These are phyloP conservation scores for Pleurostoma richardsiae DNA, from an alignment of 2,329 filamentous ascomycete genomes.

Conservation along the genomic window DNA sequence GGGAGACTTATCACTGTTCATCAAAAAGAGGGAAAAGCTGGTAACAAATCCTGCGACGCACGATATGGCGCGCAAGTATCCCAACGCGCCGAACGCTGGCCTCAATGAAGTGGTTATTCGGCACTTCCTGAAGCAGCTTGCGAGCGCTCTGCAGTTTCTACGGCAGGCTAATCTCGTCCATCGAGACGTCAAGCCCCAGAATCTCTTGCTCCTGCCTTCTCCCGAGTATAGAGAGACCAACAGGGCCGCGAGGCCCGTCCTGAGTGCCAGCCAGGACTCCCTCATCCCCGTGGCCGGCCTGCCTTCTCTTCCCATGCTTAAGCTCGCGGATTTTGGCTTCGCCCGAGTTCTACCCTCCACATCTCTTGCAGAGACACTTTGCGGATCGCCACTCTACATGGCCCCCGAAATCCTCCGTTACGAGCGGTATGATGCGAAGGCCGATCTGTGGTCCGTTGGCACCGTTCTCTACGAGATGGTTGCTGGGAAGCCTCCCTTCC, in stretches of 20 bases:
- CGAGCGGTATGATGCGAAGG: slow-evolving; percentile 95
- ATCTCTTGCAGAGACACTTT: slow-evolving; percentile 90
- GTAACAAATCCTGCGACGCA: slow-evolving; percentile 73
- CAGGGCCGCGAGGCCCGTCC: slow-evolving; percentile 62
- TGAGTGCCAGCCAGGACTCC: slow-evolving; percentile 73
- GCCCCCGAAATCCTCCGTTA: slow-evolving; percentile 95
- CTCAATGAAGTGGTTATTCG: slow-evolving; percentile 94
- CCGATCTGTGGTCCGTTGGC: slow-evolving; percentile 95
- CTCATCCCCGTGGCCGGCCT: slow-evolving; percentile 77
- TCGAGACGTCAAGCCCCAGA: slow-evolving; percentile 96
- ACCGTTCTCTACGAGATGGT: slow-evolving; percentile 97
- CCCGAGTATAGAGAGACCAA: slow-evolving; percentile 61
- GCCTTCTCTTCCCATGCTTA: slow-evolving; percentile 85
- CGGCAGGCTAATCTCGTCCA: slow-evolving; percentile 84
- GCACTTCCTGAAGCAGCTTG: slow-evolving; percentile 92
- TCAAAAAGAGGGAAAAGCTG: slow-evolving; percentile 86
- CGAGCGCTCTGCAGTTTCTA: slow-evolving; percentile 86
- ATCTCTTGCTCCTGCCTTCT: slow-evolving; percentile 83
- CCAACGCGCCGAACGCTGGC: slow-evolving; percentile 75
- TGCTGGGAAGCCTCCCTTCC: slow-evolving; percentile 82
- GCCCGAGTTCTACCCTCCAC: slow-evolving; percentile 86
- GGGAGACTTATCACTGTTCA: slow-evolving; percentile 90
- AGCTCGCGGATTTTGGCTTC: slow-evolving; percentile 98
- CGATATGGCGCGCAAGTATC: slow-evolving; percentile 92
- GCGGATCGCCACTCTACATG: slow-evolving; percentile 97